Conservation (phyloP, 345 rosid species). For the Arabidopsis suecica region DNA sequence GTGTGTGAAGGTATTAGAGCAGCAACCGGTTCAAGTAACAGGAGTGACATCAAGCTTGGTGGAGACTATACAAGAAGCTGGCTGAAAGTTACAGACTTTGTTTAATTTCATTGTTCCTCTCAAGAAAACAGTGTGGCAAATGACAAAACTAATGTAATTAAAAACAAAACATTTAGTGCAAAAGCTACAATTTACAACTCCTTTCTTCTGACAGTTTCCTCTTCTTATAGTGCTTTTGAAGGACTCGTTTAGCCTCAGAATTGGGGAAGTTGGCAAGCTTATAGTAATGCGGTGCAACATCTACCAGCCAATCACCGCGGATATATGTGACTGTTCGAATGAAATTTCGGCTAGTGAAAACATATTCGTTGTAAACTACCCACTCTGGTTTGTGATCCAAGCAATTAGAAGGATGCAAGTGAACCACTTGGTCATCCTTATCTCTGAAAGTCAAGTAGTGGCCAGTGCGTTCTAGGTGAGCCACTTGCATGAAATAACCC, state of each 20-base stretch:
- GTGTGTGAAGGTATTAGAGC: conserved; percentile 58
- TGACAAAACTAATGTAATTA: neutral
- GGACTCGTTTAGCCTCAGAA: neutral
- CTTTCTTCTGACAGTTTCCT: neutral
- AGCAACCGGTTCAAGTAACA: conserved; percentile 75
- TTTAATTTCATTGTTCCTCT: neutral
- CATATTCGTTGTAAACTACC: conserved; percentile 58
- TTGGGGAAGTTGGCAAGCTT: neutral
- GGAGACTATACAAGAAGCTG: conserved; percentile 73
- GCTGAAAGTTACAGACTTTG: conserved; percentile 41
- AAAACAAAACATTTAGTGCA: neutral
- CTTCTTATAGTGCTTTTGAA: neutral
- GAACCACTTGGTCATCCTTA: neutral
- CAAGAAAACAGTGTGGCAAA: conserved; percentile 16
- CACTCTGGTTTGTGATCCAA: conserved; percentile 91
- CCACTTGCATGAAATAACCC: conserved; percentile 1
- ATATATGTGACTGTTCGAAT: conserved; percentile 81
- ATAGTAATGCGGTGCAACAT: neutral
- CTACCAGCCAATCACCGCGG: conserved; percentile 69
- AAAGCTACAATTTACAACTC: neutral
- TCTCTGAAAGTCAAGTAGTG: neutral
- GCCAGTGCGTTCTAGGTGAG: neutral
- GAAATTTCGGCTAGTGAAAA: conserved; percentile 63
- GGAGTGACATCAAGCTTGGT: conserved; percentile 81
- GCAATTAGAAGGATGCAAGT: conserved; percentile 85